Base-by-base conservation (phyloP, 2,329 filamentous ascomycete species). In the Phyllosticta capitalensis region DNA sequence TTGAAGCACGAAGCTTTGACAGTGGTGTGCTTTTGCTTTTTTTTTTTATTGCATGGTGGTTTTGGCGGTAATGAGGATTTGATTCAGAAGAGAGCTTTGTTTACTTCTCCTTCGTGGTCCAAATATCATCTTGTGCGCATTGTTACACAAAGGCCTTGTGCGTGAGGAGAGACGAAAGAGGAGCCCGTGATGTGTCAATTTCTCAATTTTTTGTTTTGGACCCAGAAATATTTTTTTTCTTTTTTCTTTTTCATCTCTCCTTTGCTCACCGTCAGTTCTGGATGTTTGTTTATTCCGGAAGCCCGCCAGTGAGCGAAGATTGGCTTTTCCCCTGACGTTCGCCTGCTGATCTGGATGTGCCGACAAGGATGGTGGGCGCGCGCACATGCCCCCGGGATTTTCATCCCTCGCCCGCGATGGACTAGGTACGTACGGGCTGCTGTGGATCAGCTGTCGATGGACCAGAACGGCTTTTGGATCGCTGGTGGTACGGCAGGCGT, bases 241-340 rank as follows among this genome's bases (percentile, higher is more conserved):
- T 38, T 10, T 38, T 38, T 55, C 19, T 21, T 33, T 38, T 26
- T 53, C 20, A 14, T n/a, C 19, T 52, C 19, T 30, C 38, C 21
- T 33, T 33, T 20, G 28, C 9, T 38, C 30, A 38, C 30, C 30
- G 30, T 38, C 30, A 14, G 10, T 38, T 38, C 10, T 14, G 12
- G 10, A 38, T 38, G 30, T 10, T 38, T 38, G 30, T 38, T 38
- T 38, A 14, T 38, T 5, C 10, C 30, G 10, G 10, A n/a, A n/a
- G n/a, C n/a, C n/a, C n/a, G n/a, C n/a, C n/a, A n/a, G n/a, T n/a
- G n/a, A n/a, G n/a, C n/a, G n/a, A n/a, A 38, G 30, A 38, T 38
- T 38, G 30, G 30, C 30, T 56, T 56, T 58, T 51, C 52, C 56
- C 56, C 56, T 58, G 56, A 58, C 56, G 54, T 58, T 33, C 51